A percentile compares a stretch with the other conserved stretches of the same genome.
phyloP scores from a whole-genome alignment of 1,284 basidiomycete genomes.

The Ganoderma boninense region DNA sequence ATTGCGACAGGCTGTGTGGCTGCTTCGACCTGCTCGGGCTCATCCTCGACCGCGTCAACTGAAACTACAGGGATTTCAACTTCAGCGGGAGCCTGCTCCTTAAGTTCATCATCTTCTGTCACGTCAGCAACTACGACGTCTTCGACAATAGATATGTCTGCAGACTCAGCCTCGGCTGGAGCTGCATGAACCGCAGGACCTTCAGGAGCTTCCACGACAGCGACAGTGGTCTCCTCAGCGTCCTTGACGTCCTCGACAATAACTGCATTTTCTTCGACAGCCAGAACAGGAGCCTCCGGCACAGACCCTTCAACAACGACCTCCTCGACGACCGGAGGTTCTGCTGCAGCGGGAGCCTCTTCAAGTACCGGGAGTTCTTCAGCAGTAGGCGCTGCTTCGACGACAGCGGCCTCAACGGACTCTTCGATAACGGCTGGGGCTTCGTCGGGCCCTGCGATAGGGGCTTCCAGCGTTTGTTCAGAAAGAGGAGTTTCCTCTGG shows the following conservation, averaged over 20 bases:
- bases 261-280: not conserved
- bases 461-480: slow-evolving; percentile 23
- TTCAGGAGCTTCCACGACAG: slow-evolving; percentile 8
- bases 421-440: not conserved
- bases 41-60: slow-evolving; percentile 23
- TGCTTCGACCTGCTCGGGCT: slow-evolving; percentile 12
- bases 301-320: slow-evolving; percentile 12
- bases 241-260: slow-evolving; percentile 3
- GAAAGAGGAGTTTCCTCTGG: not conserved
- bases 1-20: slow-evolving; percentile 7
- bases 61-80: slow-evolving; percentile 22
- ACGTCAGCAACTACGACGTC: slow-evolving; percentile 9
- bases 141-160: slow-evolving; percentile 3
- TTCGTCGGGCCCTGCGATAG: not conserved
- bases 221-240: slow-evolving; percentile 11
- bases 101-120: slow-evolving; percentile 1
- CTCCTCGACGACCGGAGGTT: slow-evolving; percentile 8
- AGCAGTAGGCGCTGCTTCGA: slow-evolving; percentile 12
- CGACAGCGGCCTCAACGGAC: not conserved
- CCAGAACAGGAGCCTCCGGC: slow-evolving; percentile 5
- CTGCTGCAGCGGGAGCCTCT: not conserved
- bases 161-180: not conserved
- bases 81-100: slow-evolving; percentile 9
- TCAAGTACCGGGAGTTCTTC: not conserved
- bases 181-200: slow-evolving; percentile 5